A percentile compares a stretch with the other conserved stretches of the same genome.
phyloP scores from a whole-genome alignment of 352 stramenopile genomes.

The Phytophthora nicotianae region DNA sequence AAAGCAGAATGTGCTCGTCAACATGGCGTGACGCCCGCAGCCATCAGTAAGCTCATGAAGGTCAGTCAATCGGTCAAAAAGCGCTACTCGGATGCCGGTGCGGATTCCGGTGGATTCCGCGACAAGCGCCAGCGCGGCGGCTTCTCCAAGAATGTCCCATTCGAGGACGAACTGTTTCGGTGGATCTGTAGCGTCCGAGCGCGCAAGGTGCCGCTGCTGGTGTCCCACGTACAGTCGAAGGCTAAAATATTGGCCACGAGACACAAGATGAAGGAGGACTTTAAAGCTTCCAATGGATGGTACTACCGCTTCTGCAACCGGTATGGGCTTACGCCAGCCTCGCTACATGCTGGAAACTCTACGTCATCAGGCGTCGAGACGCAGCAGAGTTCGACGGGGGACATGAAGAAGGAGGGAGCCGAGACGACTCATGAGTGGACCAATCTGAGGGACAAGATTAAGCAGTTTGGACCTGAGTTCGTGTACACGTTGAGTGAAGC shows the following conservation, averaged over 20 bases:
- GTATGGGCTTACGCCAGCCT: conserved; percentile 56
- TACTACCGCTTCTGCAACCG: conserved; percentile 79
- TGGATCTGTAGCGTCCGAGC: conserved; percentile 66
- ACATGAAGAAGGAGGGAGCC: conserved; percentile 4
- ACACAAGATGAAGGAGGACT: conserved; percentile 49
- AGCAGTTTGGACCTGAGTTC: conserved; percentile 41
- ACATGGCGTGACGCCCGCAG: conserved; percentile 71
- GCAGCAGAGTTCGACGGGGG: conserved; percentile 5
- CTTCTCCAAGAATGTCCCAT: conserved; percentile 63
- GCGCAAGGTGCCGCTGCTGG: conserved; percentile 50
- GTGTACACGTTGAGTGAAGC: conserved; percentile 62
- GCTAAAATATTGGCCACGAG: conserved; percentile 48
- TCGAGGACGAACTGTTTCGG: conserved; percentile 68
- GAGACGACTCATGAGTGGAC: conserved; percentile 29
- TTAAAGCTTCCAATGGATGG: conserved; percentile 77
- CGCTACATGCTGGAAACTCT: conserved; percentile 28
- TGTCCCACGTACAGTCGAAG: conserved; percentile 65
- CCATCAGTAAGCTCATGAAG: conserved; percentile 85
- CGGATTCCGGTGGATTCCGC: conserved; percentile 30
- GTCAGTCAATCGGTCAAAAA: conserved; percentile 71
- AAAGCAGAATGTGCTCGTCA: conserved; percentile 61
- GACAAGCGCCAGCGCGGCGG: conserved; percentile 68
- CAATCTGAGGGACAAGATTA: conserved; percentile 33
- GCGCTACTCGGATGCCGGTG: conserved; percentile 61
- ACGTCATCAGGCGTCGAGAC: background rate